A percentile compares a stretch with the other conserved stretches of the same genome.
These are phyloP conservation scores for Ceratocystis destructans DNA, from an alignment of 2,329 filamentous ascomycete genomes.

Conservation along the genomic window DNA sequence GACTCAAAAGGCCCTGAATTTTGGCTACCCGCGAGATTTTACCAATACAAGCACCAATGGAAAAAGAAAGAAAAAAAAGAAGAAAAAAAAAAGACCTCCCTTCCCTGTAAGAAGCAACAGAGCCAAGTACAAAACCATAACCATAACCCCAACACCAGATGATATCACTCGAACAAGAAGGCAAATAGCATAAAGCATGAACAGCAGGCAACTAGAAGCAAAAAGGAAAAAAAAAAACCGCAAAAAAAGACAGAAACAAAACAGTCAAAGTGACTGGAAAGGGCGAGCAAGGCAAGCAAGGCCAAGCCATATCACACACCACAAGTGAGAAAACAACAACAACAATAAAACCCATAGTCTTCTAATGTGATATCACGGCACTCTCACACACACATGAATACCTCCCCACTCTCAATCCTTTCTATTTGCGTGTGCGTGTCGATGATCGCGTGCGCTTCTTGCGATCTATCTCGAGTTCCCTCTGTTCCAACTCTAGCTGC, in stretches of 20 bases:
- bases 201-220: neutral
- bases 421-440: slow-evolving; percentile 19
- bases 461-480: neutral
- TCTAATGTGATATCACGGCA: neutral
- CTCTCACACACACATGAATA: neutral
- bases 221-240: slow-evolving; percentile 1
- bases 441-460: slow-evolving; percentile 22
- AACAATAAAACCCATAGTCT: neutral
- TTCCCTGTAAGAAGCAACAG: no score
- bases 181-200: neutral
- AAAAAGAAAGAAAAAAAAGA: neutral
- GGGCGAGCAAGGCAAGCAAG: neutral
- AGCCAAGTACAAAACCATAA: neutral
- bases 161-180: neutral
- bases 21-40: no score
- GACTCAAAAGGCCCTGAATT: no score
- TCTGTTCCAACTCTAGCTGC: neutral
- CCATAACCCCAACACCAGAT: neutral
- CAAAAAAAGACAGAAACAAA: slow-evolving; percentile 3
- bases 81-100: neutral
- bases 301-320: neutral
- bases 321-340: neutral
- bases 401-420: neutral
- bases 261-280: neutral
- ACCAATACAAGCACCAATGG: neutral